Conservation (phyloP, 1,284 basidiomycete species). For the Volvariella surrecta region DNA sequence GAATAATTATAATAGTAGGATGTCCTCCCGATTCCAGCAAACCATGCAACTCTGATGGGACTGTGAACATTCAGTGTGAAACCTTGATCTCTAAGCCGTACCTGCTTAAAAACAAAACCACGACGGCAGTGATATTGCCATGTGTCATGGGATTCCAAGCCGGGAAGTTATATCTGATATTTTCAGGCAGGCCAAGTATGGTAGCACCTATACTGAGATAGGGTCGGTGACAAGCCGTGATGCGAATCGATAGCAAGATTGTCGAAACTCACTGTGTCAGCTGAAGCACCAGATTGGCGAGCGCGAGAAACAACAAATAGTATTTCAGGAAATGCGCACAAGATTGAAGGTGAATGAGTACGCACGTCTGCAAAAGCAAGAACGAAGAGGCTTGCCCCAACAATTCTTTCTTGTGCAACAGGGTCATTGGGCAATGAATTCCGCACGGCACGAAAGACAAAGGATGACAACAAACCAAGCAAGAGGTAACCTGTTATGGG, state of each 20-base stretch:
- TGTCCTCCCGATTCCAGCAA: constrained; percentile 49
- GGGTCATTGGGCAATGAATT: constrained; percentile 53
- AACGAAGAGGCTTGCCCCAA: constrained; percentile 55
- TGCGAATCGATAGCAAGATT: neutral
- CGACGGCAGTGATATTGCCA: constrained; percentile 61
- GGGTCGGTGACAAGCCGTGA: constrained; percentile 9
- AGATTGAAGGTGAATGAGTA: constrained; percentile 11
- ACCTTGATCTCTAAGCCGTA: constrained; percentile 18
- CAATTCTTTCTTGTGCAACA: constrained; percentile 58
- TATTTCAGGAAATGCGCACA: neutral
- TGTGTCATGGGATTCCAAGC: constrained; percentile 68
- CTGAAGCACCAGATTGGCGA: no score
- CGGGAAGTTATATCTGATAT: constrained; percentile 39
- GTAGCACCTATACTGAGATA: constrained; percentile 45
- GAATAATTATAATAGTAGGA: neutral
- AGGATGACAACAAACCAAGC: constrained; percentile 54
- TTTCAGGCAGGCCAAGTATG: constrained; percentile 46
- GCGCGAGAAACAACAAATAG: no score
- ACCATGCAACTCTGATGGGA: constrained; percentile 49
- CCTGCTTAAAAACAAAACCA: constrained; percentile 51
- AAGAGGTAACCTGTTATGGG: constrained; percentile 52
- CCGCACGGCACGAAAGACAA: constrained; percentile 64
- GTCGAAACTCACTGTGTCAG: constrained; percentile 42
- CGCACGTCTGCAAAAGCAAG: constrained; percentile 69
- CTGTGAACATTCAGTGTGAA: constrained; percentile 3